Evolutionary conservation across 257 asterid species (phyloP), one percentile per base, ranked within the genome.

Genomic region (Mentha longifolia): DNA sequence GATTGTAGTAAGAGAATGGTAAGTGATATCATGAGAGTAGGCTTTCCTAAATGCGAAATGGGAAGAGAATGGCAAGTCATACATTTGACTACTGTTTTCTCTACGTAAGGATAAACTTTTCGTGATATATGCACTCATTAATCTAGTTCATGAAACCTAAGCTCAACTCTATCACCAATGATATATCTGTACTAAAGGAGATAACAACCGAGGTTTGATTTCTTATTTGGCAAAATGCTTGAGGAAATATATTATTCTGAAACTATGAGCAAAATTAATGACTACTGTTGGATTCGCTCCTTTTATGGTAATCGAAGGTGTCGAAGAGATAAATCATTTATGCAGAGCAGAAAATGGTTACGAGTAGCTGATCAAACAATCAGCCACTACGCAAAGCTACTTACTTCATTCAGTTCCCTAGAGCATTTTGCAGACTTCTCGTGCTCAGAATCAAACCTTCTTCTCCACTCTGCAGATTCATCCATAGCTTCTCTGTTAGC

Each of bases 401-500:
- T 47, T 79, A 95, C 98, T 82, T 79, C 68, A 22, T 77, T 76
- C 54, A 95, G 83, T 68, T 95, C 90, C 77, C 67, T 80, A 15
- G 37, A 74, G 86, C 97, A 95, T 65, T 30, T 72, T 51, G 67
- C 55, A 61, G 74, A 76, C 82, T 84, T 88, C 16, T 77, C 85
- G 0, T 68, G 79, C 92, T 95, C 99, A 0, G 63, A 79, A 65
- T 95, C 98, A 43, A 70, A 95, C 76, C 99, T 87, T 75, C 76
- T 78, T 79, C 99, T 88, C 99, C 98, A 95, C 77, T 86, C 95
- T 31, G 99, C 99, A 77, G 99, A 92, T 88, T 95, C 98, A 77
- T 95, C 99, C 99, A 95, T 85, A 66, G 99, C 98, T 88, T 95
- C 99, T 88, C 88, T 85, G 75, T 72, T 89, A 80, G 98, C 99